phyloP scores from a whole-genome alignment of 164 flowering plant genomes.

The Aristolochia californica region DNA sequence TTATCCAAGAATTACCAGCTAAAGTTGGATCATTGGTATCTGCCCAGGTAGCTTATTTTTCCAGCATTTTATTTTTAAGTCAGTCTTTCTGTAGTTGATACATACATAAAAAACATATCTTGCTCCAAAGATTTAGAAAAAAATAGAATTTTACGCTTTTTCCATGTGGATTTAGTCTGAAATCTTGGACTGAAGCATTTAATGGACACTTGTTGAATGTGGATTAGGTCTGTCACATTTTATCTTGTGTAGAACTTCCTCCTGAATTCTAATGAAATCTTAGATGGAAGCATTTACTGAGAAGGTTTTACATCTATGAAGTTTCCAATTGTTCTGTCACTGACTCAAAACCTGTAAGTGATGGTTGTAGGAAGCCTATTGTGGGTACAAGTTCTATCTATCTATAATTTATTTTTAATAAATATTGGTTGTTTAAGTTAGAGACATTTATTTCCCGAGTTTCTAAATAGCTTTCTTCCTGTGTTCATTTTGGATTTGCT shows the following conservation, averaged over 20 bases:
- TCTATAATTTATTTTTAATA: background rate
- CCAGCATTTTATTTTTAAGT: background rate
- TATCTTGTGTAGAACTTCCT: constrained; percentile 42
- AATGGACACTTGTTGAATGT: no score
- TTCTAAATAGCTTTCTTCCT: no score
- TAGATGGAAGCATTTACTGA: constrained; percentile 57
- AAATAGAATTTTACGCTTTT: no score
- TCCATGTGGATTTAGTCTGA: no score
- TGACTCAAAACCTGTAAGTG: constrained; percentile 63
- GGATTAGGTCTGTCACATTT: background rate
- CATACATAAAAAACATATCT: no score
- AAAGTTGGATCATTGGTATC: constrained; percentile 38
- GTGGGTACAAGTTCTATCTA: background rate
- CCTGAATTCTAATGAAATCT: constrained; percentile 44
- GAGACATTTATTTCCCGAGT: no score
- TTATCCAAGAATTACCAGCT: constrained; percentile 37
- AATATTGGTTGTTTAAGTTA: background rate
- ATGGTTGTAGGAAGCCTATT: background rate
- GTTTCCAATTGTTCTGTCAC: constrained; percentile 36
- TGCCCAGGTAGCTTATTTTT: constrained; percentile 30
- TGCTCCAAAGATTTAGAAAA: no score
- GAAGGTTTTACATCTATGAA: constrained; percentile 49
- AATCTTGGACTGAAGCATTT: no score
- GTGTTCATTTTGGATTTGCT: no score
- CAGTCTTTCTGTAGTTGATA: background rate